Conservation (phyloP, 2,329 filamentous ascomycete genomes). For the Sclerotinia borealis region DNA sequence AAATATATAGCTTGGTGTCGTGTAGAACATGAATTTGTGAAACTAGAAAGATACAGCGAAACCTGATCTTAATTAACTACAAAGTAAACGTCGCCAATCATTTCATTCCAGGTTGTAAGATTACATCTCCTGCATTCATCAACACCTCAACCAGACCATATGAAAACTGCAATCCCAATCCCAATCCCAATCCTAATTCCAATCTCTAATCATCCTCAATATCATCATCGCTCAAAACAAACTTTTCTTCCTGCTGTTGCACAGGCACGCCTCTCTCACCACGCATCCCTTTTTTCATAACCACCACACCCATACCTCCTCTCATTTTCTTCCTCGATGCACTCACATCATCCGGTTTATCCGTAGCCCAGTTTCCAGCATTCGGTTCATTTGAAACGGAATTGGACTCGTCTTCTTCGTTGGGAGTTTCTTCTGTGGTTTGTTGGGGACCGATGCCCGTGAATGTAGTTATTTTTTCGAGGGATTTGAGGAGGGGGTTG, state of each 20-base stretch:
- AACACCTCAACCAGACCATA: not conserved
- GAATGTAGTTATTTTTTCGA: not conserved
- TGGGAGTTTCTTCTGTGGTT: slow-evolving; percentile 37
- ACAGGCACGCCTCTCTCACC: slow-evolving; percentile 16
- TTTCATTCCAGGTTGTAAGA: not conserved
- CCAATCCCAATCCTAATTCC: not conserved
- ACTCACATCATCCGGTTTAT: slow-evolving; percentile 47
- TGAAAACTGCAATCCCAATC: not conserved
- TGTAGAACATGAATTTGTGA: not conserved
- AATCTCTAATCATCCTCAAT: slow-evolving; percentile 58
- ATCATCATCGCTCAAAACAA: slow-evolving; percentile 76
- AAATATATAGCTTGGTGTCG: not conserved
- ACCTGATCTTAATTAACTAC: not conserved
- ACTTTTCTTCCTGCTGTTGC: slow-evolving; percentile 46
- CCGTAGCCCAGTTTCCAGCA: slow-evolving; percentile 53
- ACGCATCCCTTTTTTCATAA: slow-evolving; percentile 23
- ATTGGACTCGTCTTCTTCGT: no score
- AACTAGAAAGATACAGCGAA: not conserved
- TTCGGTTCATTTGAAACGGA: not conserved
- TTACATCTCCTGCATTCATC: not conserved
- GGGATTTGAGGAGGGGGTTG: not conserved
- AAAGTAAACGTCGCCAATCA: not conserved
- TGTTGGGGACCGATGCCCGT: not conserved
- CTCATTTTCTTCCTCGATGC: slow-evolving; percentile 40
- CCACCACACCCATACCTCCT: slow-evolving; percentile 19